A percentile compares a stretch with the other conserved stretches of the same genome.
These are phyloP conservation scores for Naganishia sp. DNA, from an alignment of 1,284 basidiomycete genomes.

Conservation along the genomic window DNA sequence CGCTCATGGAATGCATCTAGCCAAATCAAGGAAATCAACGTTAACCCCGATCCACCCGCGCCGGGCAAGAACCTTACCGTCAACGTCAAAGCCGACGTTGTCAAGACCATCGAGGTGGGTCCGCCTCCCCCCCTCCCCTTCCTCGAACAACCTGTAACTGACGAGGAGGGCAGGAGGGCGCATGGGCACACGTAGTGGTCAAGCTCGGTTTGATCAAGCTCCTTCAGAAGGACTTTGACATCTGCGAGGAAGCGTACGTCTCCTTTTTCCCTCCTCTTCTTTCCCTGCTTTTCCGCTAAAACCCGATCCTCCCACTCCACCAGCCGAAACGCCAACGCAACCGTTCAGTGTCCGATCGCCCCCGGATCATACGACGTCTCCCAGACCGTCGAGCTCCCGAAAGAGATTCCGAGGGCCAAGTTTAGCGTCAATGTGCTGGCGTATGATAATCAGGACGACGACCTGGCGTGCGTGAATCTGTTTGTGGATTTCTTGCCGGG, in stretches of 20 bases:
- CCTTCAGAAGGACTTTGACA: conserved; percentile 74
- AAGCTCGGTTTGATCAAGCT: conserved; percentile 87
- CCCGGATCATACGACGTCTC: conserved; percentile 67
- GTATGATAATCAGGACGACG: conserved; percentile 73
- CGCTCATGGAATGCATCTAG: conserved; percentile 34
- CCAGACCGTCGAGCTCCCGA: conserved; percentile 80
- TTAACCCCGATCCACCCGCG: conserved; percentile 77
- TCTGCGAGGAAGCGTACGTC: conserved; percentile 87
- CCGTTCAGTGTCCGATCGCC: conserved; percentile 76
- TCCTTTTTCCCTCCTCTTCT: background rate
- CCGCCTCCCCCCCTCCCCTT: background rate
- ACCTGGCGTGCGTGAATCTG: conserved; percentile 78
- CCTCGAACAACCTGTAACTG: background rate
- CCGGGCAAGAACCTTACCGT: conserved; percentile 82
- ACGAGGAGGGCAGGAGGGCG: conserved; percentile 70
- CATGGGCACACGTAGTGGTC: conserved; percentile 80
- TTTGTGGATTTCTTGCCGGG: conserved; percentile 60
- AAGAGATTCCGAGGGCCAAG: conserved; percentile 90
- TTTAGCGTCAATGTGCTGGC: conserved; percentile 74
- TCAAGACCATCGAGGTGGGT: conserved; percentile 66
- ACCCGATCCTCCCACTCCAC: background rate
- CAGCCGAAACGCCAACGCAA: conserved; percentile 64
- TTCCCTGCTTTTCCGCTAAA: background rate
- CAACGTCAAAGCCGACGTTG: conserved; percentile 66
- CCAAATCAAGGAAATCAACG: conserved; percentile 64